Base-by-base conservation (phyloP, 164 flowering plant species). In the Nymphaea colorata region DNA sequence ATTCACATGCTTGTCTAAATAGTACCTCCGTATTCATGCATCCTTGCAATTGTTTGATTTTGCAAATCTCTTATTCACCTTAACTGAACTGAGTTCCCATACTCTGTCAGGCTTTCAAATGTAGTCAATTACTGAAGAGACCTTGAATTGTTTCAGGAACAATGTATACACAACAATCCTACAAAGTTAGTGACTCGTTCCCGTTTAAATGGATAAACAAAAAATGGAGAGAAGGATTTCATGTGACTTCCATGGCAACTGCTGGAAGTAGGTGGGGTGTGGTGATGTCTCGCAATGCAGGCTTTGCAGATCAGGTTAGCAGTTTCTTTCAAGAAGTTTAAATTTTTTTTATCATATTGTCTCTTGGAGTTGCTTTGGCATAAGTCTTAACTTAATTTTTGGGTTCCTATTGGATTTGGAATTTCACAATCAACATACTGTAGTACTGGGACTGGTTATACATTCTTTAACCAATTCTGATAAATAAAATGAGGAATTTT, bases 221-320 rank as follows among this genome's bases (percentile, higher is more conserved):
- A 82, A 90, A 90, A 65, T 90, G 96, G 96, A 81, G 79, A 75
- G 94, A 90, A 76, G 96, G 96, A 5, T 90, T 90, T 68, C 86
- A 88, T 70, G 96, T 90, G 59, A 88, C 96, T 66, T 88, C 96
- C 62, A 88, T 90, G 96, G 96, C 94, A 36, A 90, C 94, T 69
- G 91, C 96, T 76, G 96, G 94, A 72, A 82, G 78, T 69, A 81
- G 94, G 59, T 90, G 96, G 96, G 96, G 92, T 66, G 86, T 90
- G 67, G 94, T 90, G 45, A 90, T 90, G 96, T 90, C 96, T 61
- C 92, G 94, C 67, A 90, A 90, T 82, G 85, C 96, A 70, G 93
- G 93, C 67, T 90, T 83, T 68, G 82, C 82, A 72, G 92, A 90
- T 67, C 96, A 90, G 96, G 96, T 90, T 64, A 43, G 65, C 61